Evolutionary conservation across 805 yeast species (phyloP).

Genomic region (Peterozyma xylosa): DNA sequence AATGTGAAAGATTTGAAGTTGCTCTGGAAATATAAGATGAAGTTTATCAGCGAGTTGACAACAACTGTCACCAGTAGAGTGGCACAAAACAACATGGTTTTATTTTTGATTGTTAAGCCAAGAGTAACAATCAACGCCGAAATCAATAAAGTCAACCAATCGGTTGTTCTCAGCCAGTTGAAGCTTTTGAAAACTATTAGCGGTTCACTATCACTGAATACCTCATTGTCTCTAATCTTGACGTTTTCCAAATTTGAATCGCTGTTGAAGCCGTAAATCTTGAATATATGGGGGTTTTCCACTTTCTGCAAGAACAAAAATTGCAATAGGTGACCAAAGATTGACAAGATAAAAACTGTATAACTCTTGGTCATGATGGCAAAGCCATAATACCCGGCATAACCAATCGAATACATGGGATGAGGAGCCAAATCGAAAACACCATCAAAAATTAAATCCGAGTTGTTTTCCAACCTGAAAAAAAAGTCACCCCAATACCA

Average conservation of each 20-base stretch:
- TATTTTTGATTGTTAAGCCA: conserved; percentile 20
- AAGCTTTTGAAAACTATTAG: conserved; percentile 59
- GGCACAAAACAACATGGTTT: conserved; percentile 12
- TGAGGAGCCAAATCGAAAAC: conserved; percentile 87
- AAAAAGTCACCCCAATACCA: conserved; percentile 97
- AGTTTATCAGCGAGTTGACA: conserved; percentile 43
- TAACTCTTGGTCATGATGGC: conserved; percentile 72
- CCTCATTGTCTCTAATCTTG: conserved; percentile 25
- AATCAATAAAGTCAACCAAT: conserved; percentile 39
- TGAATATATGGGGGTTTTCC: conserved; percentile 83
- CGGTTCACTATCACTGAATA: conserved; percentile 20
- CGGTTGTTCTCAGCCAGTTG: conserved; percentile 56
- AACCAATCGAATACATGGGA: conserved; percentile 89
- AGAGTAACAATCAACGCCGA: conserved; percentile 31
- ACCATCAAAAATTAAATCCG: conserved; percentile 75
- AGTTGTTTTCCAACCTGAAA: conserved; percentile 61
- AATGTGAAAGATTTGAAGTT: conserved; percentile 51
- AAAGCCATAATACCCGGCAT: conserved; percentile 80
- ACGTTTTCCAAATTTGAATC: conserved; percentile 5
- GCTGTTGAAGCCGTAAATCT: conserved; percentile 50
- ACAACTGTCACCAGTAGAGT: conserved; percentile 40
- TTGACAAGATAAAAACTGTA: conserved; percentile 58
- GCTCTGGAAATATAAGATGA: conserved; percentile 52
- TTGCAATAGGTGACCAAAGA: conserved; percentile 71
- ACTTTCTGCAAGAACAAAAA: conserved; percentile 67